Evolutionary conservation across 306 rosid genomes (phyloP).

Genomic region (Quercus parvula): DNA sequence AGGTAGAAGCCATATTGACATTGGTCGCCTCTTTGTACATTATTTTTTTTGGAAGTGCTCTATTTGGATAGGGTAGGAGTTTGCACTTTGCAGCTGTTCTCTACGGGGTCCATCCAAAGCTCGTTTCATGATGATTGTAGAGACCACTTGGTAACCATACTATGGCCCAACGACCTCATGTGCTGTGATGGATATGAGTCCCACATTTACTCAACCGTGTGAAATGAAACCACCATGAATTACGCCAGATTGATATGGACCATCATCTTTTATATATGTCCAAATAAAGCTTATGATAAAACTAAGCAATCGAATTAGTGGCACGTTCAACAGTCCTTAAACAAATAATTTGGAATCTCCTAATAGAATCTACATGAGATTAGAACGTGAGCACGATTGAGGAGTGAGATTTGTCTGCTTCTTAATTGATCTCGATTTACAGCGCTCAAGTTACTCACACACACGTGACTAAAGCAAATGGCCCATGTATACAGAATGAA

Average conservation of each 20-base stretch:
- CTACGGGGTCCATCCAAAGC: neutral
- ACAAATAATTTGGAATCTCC: constrained; percentile 19
- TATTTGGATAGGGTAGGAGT: too few species aligned
- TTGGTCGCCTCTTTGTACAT: too few species aligned
- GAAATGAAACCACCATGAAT: neutral
- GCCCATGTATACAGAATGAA: too few species aligned
- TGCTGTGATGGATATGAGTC: too few species aligned
- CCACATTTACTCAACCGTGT: neutral
- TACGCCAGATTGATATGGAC: constrained; percentile 2
- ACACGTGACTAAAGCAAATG: neutral
- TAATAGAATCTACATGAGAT: constrained; percentile 3
- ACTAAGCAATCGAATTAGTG: neutral
- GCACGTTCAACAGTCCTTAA: constrained; percentile 4
- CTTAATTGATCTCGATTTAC: neutral
- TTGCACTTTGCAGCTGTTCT: too few species aligned
- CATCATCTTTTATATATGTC: neutral
- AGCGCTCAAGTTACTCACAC: neutral
- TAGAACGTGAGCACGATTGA: constrained; percentile 11
- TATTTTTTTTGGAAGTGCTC: too few species aligned
- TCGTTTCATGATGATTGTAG: neutral
- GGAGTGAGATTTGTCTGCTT: neutral
- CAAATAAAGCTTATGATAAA: neutral
- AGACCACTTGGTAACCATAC: neutral
- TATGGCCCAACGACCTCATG: neutral
- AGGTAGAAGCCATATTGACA: too few species aligned